Conservation (phyloP, 2,329 filamentous ascomycete species). For the Beauveria varroae region DNA sequence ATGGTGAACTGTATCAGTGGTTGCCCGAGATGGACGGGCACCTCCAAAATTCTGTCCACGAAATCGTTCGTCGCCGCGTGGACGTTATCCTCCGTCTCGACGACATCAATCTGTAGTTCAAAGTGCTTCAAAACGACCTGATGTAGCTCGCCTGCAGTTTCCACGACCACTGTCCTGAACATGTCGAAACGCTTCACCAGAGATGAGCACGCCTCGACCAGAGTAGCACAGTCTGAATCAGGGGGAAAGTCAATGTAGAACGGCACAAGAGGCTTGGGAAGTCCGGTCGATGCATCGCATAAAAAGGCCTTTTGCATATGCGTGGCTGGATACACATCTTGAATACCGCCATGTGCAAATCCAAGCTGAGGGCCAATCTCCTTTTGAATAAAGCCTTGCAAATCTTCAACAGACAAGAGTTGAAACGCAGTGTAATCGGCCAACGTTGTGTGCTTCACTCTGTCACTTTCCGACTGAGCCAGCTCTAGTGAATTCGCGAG, state of each 20-base stretch:
- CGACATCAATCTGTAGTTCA: background rate
- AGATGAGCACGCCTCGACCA: background rate
- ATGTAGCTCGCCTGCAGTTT: conserved; percentile 6
- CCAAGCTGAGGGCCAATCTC: background rate
- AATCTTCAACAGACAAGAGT: background rate
- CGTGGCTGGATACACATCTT: background rate
- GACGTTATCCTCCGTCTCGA: background rate
- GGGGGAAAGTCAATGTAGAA: background rate
- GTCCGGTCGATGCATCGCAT: background rate
- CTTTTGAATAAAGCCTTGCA: background rate
- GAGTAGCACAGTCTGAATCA: background rate
- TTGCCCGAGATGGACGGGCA: background rate
- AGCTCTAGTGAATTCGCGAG: too few relatives aligned
- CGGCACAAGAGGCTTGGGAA: background rate
- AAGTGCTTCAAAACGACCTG: background rate
- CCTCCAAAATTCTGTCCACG: background rate
- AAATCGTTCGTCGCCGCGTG: background rate
- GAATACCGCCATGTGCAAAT: background rate
- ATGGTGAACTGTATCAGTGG: background rate
- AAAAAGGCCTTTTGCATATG: background rate
- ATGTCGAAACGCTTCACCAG: conserved; percentile 13
- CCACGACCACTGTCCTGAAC: conserved; percentile 13
- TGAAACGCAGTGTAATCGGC: background rate
- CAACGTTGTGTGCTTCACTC: background rate
- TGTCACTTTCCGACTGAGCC: background rate